Evolutionary conservation across 1,284 basidiomycete genomes (phyloP).

Genomic region (Rhizopogon hawkerae): DNA sequence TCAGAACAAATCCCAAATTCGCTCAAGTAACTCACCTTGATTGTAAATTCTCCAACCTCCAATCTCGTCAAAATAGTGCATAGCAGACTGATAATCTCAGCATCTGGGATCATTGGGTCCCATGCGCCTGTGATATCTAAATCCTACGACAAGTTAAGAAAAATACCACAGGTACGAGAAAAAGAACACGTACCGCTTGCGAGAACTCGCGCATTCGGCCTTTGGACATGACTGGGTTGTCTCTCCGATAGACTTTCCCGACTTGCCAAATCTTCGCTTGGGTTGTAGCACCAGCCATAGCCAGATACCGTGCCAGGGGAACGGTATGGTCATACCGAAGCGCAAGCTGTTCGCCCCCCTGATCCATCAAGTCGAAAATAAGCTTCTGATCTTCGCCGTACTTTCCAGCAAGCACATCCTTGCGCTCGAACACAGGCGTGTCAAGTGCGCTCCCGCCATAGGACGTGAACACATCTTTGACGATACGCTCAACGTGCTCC

Average conservation of each 20-base stretch:
- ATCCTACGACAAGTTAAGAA: slow-evolving; percentile 51
- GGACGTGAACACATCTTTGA: slow-evolving; percentile 82
- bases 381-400: slow-evolving; percentile 97
- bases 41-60: slow-evolving; percentile 86
- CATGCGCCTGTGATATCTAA: slow-evolving; percentile 93
- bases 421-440: slow-evolving; percentile 96
- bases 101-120: slow-evolving; percentile 97
- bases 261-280: slow-evolving; percentile 92
- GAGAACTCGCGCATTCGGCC: slow-evolving; percentile 98
- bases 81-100: slow-evolving; percentile 80
- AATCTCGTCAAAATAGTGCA: slow-evolving; percentile 78
- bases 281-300: slow-evolving; percentile 80
- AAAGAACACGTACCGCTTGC: slow-evolving; percentile 69
- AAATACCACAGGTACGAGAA: neutral
- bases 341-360: slow-evolving; percentile 96
- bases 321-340: slow-evolving; percentile 97
- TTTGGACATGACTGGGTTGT: slow-evolving; percentile 97
- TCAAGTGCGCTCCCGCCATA: slow-evolving; percentile 93
- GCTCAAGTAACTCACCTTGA: slow-evolving; percentile 61
- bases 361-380: slow-evolving; percentile 97
- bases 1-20: neutral
- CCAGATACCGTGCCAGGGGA: slow-evolving; percentile 90
- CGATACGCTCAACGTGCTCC: slow-evolving; percentile 82
- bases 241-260: slow-evolving; percentile 94
- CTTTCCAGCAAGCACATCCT: slow-evolving; percentile 92